A percentile compares a stretch with the other conserved stretches of the same genome.
phyloP scores from a whole-genome alignment of 129 eudicot species.

The Chrysanthemum makinoi region DNA sequence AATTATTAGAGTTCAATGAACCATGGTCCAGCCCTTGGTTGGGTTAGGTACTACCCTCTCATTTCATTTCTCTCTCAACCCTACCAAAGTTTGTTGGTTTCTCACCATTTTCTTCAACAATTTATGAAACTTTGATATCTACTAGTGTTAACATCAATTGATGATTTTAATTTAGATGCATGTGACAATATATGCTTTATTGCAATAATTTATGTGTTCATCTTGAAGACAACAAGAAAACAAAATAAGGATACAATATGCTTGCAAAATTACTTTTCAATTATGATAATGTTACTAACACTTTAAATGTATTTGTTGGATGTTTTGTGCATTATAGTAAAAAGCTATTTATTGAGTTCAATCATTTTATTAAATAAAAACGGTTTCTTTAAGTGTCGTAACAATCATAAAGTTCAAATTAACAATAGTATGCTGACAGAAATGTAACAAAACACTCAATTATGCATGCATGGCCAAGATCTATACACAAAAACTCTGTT shows the following conservation, averaged over 20 bases:
- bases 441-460: too few relatives aligned
- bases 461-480: too few relatives aligned
- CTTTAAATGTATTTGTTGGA: too few relatives aligned
- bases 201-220: conserved; percentile 8
- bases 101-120: conserved; percentile 1
- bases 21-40: conserved; percentile 38
- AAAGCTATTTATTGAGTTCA: too few relatives aligned
- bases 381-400: too few relatives aligned
- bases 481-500: too few relatives aligned
- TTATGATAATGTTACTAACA: neutral
- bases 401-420: too few relatives aligned
- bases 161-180: conserved; percentile 10
- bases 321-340: too few relatives aligned
- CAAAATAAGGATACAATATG: neutral
- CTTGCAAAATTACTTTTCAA: neutral
- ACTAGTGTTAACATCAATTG: conserved; percentile 2
- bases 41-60: conserved; percentile 30
- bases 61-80: neutral
- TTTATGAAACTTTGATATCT: neutral
- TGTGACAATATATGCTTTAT: conserved; percentile 18
- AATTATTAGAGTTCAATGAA: conserved; percentile 34
- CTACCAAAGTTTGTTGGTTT: conserved; percentile 21
- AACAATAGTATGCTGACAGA: too few relatives aligned
- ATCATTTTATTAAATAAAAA: too few relatives aligned
- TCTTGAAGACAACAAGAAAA: conserved; percentile 12